These are phyloP conservation scores for Aspergillus calidoustus DNA, from an alignment of 2,329 filamentous ascomycete species.

Conservation along the genomic window DNA sequence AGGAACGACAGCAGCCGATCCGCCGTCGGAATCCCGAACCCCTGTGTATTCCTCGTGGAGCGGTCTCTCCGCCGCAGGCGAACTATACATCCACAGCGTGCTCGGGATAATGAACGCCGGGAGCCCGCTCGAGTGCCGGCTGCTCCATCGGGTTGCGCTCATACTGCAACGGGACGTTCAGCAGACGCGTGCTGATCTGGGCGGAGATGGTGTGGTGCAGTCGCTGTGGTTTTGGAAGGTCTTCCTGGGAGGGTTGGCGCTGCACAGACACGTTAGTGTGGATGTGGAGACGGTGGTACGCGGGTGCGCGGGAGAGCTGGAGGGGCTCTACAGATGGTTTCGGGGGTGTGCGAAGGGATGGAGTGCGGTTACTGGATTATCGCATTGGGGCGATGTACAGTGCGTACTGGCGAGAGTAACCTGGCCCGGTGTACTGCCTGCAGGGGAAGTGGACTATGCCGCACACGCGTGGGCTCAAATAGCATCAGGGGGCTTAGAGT, in stretches of 20 bases:
- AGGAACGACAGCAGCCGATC: background rate
- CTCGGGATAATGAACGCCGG: constrained; percentile 4
- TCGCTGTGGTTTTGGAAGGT: background rate
- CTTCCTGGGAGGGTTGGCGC: background rate
- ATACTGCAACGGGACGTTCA: background rate
- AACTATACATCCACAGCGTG: constrained; percentile 8
- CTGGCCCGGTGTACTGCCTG: background rate
- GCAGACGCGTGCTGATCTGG: background rate
- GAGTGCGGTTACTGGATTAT: background rate
- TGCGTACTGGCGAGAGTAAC: background rate
- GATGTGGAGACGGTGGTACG: background rate
- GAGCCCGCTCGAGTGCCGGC: constrained; percentile 1
- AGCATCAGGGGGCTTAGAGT: too few relatives aligned
- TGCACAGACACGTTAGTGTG: background rate
- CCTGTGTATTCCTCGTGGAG: background rate
- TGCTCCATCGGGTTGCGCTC: background rate
- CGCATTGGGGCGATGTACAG: background rate
- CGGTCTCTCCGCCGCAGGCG: background rate
- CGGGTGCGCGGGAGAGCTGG: background rate
- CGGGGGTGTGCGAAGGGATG: background rate
- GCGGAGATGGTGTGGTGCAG: background rate
- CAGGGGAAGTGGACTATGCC: background rate
- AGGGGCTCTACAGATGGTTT: background rate
- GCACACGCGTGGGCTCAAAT: background rate
- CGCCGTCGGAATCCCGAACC: background rate